Conservation (phyloP, 2,329 filamentous ascomycete genomes). For the Xylariaceae sp. region DNA sequence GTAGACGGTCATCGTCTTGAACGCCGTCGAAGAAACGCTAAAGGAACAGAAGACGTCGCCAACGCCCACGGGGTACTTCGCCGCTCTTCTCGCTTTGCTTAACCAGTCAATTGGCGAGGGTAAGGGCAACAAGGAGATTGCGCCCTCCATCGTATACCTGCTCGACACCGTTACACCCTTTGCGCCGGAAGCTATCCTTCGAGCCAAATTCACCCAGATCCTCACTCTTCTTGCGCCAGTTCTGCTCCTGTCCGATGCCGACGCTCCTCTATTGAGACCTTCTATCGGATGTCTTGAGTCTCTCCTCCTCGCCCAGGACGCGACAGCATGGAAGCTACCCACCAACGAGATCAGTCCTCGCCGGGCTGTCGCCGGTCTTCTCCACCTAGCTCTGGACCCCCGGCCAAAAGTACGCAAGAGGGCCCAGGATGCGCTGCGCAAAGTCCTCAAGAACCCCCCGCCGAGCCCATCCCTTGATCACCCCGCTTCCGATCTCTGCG, state of each 20-base stretch:
- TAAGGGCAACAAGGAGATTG: conserved; percentile 73
- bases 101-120: conserved; percentile 66
- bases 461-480: conserved; percentile 91
- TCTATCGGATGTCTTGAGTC: conserved; percentile 92
- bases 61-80: conserved; percentile 89
- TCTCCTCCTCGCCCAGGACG: conserved; percentile 84
- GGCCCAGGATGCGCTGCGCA: conserved; percentile 81
- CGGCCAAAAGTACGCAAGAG: conserved; percentile 91
- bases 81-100: conserved; percentile 84
- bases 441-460: conserved; percentile 76
- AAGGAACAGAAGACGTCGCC: conserved; percentile 78
- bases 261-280: conserved; percentile 78
- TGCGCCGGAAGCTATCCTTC: conserved; percentile 78
- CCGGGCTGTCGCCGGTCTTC: conserved; percentile 76
- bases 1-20: conserved; percentile 78
- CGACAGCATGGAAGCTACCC: conserved; percentile 78
- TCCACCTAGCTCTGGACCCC: conserved; percentile 79
- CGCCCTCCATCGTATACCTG: conserved; percentile 85
- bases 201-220: conserved; percentile 93
- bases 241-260: conserved; percentile 71
- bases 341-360: conserved; percentile 79
- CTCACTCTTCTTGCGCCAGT: conserved; percentile 80
- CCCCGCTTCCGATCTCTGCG: conserved; percentile 92
- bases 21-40: conserved; percentile 88
- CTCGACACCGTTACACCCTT: conserved; percentile 87